A percentile compares a stretch with the other conserved stretches of the same genome.
Conservation (phyloP, 2,329 filamentous ascomycete species). For the Chlorencoelia australis region DNA sequence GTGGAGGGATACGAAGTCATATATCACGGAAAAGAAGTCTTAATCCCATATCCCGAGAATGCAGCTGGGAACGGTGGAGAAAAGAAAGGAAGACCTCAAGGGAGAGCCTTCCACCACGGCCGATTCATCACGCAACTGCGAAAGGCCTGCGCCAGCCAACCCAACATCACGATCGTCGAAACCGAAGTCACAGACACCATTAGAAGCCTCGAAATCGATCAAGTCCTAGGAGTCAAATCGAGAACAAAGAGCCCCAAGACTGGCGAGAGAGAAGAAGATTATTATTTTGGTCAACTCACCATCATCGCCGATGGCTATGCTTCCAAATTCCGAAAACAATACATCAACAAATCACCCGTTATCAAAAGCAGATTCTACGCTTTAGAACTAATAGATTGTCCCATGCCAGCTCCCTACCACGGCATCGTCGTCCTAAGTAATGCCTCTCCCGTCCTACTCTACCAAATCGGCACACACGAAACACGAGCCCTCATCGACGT, state of each 20-base stretch:
- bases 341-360: constrained; percentile 55
- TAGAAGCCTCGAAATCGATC: constrained; percentile 49
- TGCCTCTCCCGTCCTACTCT: constrained; percentile 72
- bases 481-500: constrained; percentile 86
- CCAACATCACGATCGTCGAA: constrained; percentile 85
- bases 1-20: constrained; percentile 83
- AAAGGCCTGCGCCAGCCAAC: constrained; percentile 59
- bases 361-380: constrained; percentile 86
- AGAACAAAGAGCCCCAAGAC: constrained; percentile 50
- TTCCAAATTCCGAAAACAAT: constrained; percentile 80
- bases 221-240: constrained; percentile 76
- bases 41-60: constrained; percentile 67
- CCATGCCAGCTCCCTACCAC: constrained; percentile 62
- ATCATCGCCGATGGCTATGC: constrained; percentile 87
- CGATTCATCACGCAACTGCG: constrained; percentile 80
- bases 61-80: constrained; percentile 25
- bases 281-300: constrained; percentile 81
- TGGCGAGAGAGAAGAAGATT: constrained; percentile 52
- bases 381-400: constrained; percentile 81
- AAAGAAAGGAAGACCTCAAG: constrained; percentile 46
- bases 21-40: constrained; percentile 63
- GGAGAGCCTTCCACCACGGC: constrained; percentile 85
- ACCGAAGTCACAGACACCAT: constrained; percentile 74
- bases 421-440: constrained; percentile 84
- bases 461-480: constrained; percentile 94